Percentiles rank a stretch among this genome's conserved stretches.
These are phyloP conservation scores for Blastocystis sp. DNA, from an alignment of 352 stramenopile genomes.

Conservation along the genomic window DNA sequence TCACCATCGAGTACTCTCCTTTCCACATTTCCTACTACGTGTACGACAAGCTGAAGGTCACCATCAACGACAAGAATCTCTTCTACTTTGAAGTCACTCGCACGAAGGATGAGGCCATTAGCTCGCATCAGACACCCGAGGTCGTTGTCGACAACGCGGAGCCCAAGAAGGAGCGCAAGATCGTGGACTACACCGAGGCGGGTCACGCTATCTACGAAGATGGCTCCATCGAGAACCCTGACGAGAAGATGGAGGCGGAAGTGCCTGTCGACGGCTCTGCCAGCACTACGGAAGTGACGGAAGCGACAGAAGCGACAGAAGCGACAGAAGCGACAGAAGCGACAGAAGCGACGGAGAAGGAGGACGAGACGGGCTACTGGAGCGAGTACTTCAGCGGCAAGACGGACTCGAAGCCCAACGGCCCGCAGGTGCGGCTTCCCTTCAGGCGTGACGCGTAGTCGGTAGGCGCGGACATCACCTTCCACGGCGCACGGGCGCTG, in stretches of 20 bases:
- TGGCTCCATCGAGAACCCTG: conserved; percentile 73
- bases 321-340: conserved; percentile 41
- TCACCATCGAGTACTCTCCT: conserved; percentile 36
- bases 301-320: conserved; percentile 74
- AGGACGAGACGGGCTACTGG: conserved; percentile 80
- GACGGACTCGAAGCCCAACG: conserved; percentile 80
- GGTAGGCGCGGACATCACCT: conserved; percentile 90
- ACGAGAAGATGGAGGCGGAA: conserved; percentile 71
- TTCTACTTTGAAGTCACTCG: conserved; percentile 69
- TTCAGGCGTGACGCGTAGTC: conserved; percentile 76
- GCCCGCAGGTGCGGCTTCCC: conserved; percentile 72
- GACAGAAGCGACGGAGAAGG: conserved; percentile 72
- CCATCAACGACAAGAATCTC: conserved; percentile 67
- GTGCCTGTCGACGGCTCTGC: conserved; percentile 72
- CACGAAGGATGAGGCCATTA: neutral
- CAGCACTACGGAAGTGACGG: conserved; percentile 69
- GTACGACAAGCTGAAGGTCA: conserved; percentile 36
- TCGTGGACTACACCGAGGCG: conserved; percentile 70
- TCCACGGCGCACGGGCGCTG: conserved; percentile 80
- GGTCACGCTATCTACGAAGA: conserved; percentile 72
- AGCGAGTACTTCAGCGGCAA: conserved; percentile 90
- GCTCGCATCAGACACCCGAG: neutral
- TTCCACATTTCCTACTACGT: conserved; percentile 56
- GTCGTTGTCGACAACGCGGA: neutral
- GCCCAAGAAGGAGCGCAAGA: neutral